These are phyloP conservation scores for Apiospora saccharicola DNA, from an alignment of 2,329 filamentous ascomycete species.

Conservation along the genomic window DNA sequence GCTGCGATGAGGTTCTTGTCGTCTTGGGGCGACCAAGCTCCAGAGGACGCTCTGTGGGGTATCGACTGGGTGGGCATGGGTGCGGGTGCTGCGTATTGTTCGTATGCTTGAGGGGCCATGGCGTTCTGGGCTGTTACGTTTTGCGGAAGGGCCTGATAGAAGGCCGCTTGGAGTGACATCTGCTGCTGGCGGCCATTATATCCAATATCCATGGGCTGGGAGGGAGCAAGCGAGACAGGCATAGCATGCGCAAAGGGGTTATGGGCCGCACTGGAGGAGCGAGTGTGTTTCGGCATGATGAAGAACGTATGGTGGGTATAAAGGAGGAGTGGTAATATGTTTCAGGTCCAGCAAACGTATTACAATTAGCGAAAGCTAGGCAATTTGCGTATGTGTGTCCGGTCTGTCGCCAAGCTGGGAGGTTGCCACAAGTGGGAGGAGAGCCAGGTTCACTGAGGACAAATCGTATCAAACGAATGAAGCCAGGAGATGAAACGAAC, in stretches of 20 bases:
- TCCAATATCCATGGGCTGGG: conserved; percentile 51
- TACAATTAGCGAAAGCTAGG: conserved; percentile 20
- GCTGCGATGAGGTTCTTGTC: conserved; percentile 77
- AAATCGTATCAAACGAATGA: conserved; percentile 27
- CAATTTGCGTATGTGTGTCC: background rate
- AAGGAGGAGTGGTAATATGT: conserved; percentile 31
- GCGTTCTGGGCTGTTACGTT: conserved; percentile 42
- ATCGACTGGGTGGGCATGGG: conserved; percentile 45
- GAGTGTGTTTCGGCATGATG: conserved; percentile 56
- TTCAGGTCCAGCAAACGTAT: background rate
- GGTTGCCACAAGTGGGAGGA: conserved; percentile 1
- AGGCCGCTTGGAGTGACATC: conserved; percentile 47
- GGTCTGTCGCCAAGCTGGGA: conserved; percentile 7
- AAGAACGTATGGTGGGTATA: conserved; percentile 31
- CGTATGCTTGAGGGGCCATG: conserved; percentile 49
- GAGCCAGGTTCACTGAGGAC: conserved; percentile 9
- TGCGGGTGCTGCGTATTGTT: conserved; percentile 46
- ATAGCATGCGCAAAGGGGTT: conserved; percentile 45
- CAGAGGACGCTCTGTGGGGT: conserved; percentile 64
- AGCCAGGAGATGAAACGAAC: conserved; percentile 42
- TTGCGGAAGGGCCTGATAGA: conserved; percentile 47
- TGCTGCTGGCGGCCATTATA: conserved; percentile 48
- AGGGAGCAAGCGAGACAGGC: conserved; percentile 49
- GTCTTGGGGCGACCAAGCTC: conserved; percentile 76
- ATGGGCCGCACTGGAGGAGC: conserved; percentile 48